Percentiles rank a stretch among this genome's conserved stretches.
phyloP scores from a whole-genome alignment of 805 yeast species.

The Jamesozyma lodderae region DNA sequence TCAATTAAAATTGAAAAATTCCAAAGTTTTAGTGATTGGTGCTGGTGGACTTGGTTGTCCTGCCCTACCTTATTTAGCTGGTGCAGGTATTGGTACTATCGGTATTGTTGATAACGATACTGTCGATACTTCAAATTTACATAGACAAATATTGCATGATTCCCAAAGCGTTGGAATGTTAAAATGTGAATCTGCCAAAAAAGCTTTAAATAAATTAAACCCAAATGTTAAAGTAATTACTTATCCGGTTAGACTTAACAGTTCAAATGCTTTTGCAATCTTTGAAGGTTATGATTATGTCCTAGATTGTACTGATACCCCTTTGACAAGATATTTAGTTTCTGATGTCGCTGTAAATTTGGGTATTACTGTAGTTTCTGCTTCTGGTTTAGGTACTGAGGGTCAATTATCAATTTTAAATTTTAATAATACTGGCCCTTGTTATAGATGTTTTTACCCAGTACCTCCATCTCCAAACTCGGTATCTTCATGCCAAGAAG shows the following conservation, averaged over 20 bases:
- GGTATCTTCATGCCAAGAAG: conserved; percentile 81
- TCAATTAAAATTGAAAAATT: conserved; percentile 49
- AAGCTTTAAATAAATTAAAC: conserved; percentile 46
- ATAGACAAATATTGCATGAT: conserved; percentile 79
- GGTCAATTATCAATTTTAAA: conserved; percentile 82
- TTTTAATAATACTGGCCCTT: conserved; percentile 63
- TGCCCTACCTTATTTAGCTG: conserved; percentile 71
- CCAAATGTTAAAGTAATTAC: conserved; percentile 54
- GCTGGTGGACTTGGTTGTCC: conserved; percentile 98
- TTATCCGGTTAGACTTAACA: conserved; percentile 42
- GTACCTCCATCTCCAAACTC: conserved; percentile 78
- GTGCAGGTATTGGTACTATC: conserved; percentile 77
- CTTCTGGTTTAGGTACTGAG: conserved; percentile 83
- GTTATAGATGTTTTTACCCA: conserved; percentile 91
- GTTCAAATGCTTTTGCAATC: conserved; percentile 53
- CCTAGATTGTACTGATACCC: conserved; percentile 92
- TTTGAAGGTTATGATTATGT: conserved; percentile 62
- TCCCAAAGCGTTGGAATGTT: conserved; percentile 54
- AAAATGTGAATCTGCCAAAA: conserved; percentile 74
- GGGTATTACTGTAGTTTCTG: conserved; percentile 72
- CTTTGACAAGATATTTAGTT: conserved; percentile 74
- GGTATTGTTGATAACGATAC: conserved; percentile 84
- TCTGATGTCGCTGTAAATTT: conserved; percentile 72
- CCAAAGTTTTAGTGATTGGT: conserved; percentile 72
- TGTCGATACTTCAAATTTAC: conserved; percentile 80